These are phyloP conservation scores for Biscutella laevigata DNA, from an alignment of 441 rosid species.

Conservation along the genomic window DNA sequence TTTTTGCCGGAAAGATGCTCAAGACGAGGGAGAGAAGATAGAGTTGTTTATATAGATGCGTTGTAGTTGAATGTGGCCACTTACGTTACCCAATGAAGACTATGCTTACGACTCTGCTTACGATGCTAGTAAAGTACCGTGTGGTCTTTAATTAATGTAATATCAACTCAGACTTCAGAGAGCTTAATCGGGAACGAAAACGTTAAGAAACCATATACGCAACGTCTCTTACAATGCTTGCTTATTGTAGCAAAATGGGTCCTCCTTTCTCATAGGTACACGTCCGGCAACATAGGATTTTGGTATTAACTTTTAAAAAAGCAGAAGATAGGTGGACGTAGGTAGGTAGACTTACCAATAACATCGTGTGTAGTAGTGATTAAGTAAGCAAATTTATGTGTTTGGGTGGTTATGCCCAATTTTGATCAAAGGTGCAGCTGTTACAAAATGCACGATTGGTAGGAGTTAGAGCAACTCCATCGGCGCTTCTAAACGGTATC, in stretches of 20 bases:
- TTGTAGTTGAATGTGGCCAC: neutral
- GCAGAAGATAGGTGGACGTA: neutral
- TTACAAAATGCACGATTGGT: too few species aligned
- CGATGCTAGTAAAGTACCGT: neutral
- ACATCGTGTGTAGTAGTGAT: too few species aligned
- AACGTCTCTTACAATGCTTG: constrained; percentile 2
- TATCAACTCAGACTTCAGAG: neutral
- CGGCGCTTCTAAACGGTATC: too few species aligned
- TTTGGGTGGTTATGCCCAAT: too few species aligned
- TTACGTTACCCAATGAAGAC: constrained; percentile 12
- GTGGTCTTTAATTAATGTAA: constrained; percentile 1
- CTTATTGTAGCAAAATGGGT: constrained; percentile 2
- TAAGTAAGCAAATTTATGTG: too few species aligned
- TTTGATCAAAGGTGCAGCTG: too few species aligned
- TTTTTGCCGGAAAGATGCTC: neutral
- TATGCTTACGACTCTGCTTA: constrained; percentile 17
- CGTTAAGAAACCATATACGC: neutral
- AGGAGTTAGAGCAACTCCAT: too few species aligned
- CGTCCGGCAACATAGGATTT: neutral
- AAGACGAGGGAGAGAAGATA: neutral
- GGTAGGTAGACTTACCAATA: too few species aligned
- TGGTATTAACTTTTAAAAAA: neutral
- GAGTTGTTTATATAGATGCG: constrained; percentile 4
- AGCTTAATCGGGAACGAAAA: neutral
- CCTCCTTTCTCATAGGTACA: constrained; percentile 19